Evolutionary conservation across 768 basidiomycete genomes (phyloP), one percentile per base, ranked within the genome.

Genomic region (Gymnopilus dilepis): DNA sequence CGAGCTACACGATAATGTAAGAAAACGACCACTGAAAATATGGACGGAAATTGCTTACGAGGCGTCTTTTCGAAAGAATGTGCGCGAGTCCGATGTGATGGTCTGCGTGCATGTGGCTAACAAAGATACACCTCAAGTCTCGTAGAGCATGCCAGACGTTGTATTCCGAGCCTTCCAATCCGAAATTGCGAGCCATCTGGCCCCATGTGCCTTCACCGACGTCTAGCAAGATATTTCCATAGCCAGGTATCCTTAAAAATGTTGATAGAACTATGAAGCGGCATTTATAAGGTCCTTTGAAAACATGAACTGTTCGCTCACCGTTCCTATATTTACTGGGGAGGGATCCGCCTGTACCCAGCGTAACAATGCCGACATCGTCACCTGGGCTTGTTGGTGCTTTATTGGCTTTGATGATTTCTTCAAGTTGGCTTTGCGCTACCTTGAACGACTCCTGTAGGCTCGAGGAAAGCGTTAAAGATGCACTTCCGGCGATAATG

Each of bases 151-250:
- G 70, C 80, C 85, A 85, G 2, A 84, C 85, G 57, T 79, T 80
- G 9, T 69, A 64, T 0, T 73, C 60, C 4, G 69, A 67, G 1
- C 67, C 62, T 4, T 82, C 79, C 17, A 77, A 69, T 1, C 95
- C 95, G 69, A 89, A 96, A 50, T 88, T 84, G 3, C 97, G 83
- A 2, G 81, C 80, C 3, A 98, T 81, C 69, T 98, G 97, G 1
- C 95, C 95, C 82, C 90, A 91, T 0, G 95, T 95, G 0, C 95
- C 95, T 76, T 99, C 97, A 0, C 97, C 97, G 0, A 84, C 84
- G 65, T 99, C 97, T 2, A 98, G 81, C n/a, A 98, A 76, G 33
- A 97, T 76, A 62, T 84, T 87, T 0, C 93, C 92, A 57, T 80
- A 80, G 0, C 77, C 74, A 0, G 96, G 95, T 34, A 96, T 87